Base-by-base conservation (phyloP, 768 basidiomycete species). In the Lanmaoa pseudosensibilis region DNA sequence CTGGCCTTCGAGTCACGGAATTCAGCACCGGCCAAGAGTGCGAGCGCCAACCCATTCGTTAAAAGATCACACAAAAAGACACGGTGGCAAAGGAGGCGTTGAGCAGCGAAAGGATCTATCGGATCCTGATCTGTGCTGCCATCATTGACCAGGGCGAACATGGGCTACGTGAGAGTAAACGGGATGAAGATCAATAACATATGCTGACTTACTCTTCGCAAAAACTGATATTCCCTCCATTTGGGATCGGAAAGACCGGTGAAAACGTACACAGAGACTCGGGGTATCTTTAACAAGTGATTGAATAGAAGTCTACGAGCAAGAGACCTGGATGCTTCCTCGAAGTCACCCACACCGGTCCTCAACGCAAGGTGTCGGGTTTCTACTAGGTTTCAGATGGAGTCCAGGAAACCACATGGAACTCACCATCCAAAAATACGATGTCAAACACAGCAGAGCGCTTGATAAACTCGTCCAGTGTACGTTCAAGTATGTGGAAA, bases 1-100 rank as follows among this genome's bases (percentile, higher is more conserved):
- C 69, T 19, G 16, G 83, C 88, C 76, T 88, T 88, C 0, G 81
- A 81, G 60, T 88, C 85, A 40, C 78, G 78, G 60, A 84, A 87
- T 59, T 82, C 81, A 1, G 80, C 75, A 0, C 81, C 83, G 34
- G 76, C 75, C 19, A 90, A 69, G 9, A 81, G 66, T 0, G 81
- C 75, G 7, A 85, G 75, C 0, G 84, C 72, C 13, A 86, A 59
- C 4, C 82, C 81, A 13, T 71, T 72, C n/a, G 73, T 62, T 0
- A 87, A 69, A 3, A 87, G 69, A 21, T 75, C 65, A 38, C 77
- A 80, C 2, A 88, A 58, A 58, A 85, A 80, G 1, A 68, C 40
- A 5, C 86, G 75, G 52, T 86, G 83, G 5, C 69, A 60, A 2
- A 88, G 71, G 16, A 78, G 67, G 21, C 73, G 68, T 30, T 65